Evolutionary conservation across 1,139 yeast species (phyloP).

Genomic region (Blastobotrys raffinosifermentans): DNA sequence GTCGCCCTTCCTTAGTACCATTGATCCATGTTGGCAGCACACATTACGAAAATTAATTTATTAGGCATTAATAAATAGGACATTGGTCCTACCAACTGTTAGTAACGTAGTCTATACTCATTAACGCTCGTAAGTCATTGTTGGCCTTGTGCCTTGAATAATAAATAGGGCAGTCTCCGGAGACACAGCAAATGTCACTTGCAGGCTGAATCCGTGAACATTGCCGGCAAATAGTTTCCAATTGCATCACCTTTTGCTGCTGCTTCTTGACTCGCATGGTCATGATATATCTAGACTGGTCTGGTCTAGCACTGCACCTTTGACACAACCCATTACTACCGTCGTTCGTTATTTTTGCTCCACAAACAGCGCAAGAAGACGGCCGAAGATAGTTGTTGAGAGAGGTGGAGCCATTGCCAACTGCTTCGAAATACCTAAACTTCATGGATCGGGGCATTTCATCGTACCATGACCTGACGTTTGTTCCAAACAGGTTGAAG

Average conservation of each 20-base stretch:
- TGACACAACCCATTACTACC: constrained; percentile 16
- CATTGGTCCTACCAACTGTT: neutral
- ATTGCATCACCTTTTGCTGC: constrained; percentile 24
- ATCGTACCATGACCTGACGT: constrained; percentile 69
- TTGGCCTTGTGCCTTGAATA: constrained; percentile 32
- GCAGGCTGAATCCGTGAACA: constrained; percentile 28
- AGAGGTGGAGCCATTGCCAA: constrained; percentile 4
- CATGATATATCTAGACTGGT: constrained; percentile 16
- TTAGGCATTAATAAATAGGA: neutral
- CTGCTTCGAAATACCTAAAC: constrained; percentile 2
- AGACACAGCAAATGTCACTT: constrained; percentile 30
- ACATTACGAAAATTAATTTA: neutral
- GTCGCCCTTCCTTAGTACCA: constrained; percentile 70
- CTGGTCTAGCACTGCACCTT: constrained; percentile 15
- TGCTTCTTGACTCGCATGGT: constrained; percentile 16
- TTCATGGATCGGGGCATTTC: constrained; percentile 51
- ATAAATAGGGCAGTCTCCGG: constrained; percentile 42
- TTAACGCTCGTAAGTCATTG: constrained; percentile 15
- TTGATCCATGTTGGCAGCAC: constrained; percentile 35
- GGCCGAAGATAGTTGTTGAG: constrained; percentile 24
- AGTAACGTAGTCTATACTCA: constrained; percentile 1
- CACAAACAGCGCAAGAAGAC: constrained; percentile 25
- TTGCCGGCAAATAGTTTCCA: constrained; percentile 29
- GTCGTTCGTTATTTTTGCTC: constrained; percentile 11
- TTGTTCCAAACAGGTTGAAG: constrained; percentile 77